A percentile compares a stretch with the other conserved stretches of the same genome.
Conservation (phyloP, 257 asterid species). For the Eucommia ulmoides region DNA sequence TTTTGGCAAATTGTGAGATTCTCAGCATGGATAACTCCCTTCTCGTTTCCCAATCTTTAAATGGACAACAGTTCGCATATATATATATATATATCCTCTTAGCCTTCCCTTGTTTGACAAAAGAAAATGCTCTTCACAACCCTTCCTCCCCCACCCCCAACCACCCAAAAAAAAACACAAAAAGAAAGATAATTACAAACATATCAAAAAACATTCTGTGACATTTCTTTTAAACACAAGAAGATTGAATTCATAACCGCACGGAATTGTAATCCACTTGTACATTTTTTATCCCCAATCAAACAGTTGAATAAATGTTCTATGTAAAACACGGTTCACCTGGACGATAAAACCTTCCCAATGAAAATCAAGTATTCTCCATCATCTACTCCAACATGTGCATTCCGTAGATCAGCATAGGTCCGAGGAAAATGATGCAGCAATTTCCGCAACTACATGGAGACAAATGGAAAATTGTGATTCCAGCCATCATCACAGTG, state of each 20-base stretch:
- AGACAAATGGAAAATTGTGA: constrained; percentile 10
- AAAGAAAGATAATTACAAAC: too few relatives aligned
- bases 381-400: constrained; percentile 71
- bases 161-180: background rate
- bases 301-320: background rate
- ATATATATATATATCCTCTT: too few relatives aligned
- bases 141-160: background rate
- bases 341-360: constrained; percentile 72
- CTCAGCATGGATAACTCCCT: too few relatives aligned
- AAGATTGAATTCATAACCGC: background rate
- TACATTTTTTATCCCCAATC: background rate
- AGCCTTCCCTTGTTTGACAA: too few relatives aligned
- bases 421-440: constrained; percentile 94
- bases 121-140: background rate
- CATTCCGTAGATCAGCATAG: constrained; percentile 84
- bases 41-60: too few relatives aligned
- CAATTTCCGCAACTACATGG: constrained; percentile 72
- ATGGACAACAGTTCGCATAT: too few relatives aligned
- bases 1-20: too few relatives aligned
- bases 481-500: too few relatives aligned
- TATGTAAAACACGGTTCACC: constrained; percentile 22
- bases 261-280: background rate
- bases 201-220: background rate
- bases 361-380: constrained; percentile 82
- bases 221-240: background rate